Base-by-base conservation (phyloP, 192 early-diverging fungal species). In the Phlyctochytrium planicorne region DNA sequence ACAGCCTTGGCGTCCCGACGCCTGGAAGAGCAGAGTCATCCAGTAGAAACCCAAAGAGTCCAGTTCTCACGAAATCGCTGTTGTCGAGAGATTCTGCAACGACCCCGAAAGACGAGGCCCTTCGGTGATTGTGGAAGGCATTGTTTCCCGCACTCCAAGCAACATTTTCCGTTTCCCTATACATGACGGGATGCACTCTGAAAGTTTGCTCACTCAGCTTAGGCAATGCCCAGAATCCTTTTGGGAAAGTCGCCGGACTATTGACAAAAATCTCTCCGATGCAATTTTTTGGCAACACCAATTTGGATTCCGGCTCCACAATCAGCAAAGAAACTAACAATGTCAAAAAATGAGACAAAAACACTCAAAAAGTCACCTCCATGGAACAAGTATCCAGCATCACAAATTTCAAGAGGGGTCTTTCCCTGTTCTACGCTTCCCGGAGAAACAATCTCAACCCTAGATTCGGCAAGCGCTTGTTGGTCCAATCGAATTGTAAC, bases 231-330 rank as follows among this genome's bases (percentile, higher is more conserved):
- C 89, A 92, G 78, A 93, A 93, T 3, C 88, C 89, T 29, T 82
- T 82, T 4, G 87, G 84, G 40, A 94, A 75, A 30, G 82, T 86
- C 16, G 63, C 55, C 20, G 89, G 88, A 1, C 90, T 87, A 69
- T 88, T 82, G 4, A 93, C 80, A 91, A 92, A 93, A n/a, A 94
- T 81, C 78, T 94, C 93, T 50, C 93, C 93, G 60, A 93, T 84
- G 0, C 85, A 79, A 72, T 91, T 85, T 0, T 88, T 77, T 4
- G 87, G 82, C 47, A 88, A 91, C 31, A 94, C 74, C 23, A 87
- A 84, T 16, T 84, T 86, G 62, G 91, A 91, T 47, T 92, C 88
- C 1, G 92, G 91, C 62, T 94, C 90, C 0, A 94, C 92, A 40
- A 94, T 84, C 1, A 47, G 40, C 40, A 47, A 6, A 47, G 40